Evolutionary conservation across 2,329 filamentous ascomycete species (phyloP).

Genomic region (Didymella arachidicola): DNA sequence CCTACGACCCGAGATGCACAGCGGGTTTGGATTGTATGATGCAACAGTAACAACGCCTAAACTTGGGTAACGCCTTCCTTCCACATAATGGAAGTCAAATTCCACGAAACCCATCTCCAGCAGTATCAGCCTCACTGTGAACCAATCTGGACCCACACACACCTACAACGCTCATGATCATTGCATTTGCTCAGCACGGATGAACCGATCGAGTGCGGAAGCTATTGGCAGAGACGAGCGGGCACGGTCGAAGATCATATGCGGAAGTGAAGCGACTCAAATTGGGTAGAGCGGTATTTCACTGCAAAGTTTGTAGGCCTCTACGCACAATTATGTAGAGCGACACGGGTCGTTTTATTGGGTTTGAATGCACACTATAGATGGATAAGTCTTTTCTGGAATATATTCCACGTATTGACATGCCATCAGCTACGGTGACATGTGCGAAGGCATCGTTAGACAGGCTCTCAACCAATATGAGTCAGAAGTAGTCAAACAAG

Average conservation of each 20-base stretch:
- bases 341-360: not conserved
- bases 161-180: slow-evolving; percentile 2
- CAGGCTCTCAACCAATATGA: not conserved
- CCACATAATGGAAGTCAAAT: not conserved
- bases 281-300: not conserved
- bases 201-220: slow-evolving; percentile 13
- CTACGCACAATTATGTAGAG: not conserved
- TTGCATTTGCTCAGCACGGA: slow-evolving; percentile 7
- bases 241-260: slow-evolving; percentile 1
- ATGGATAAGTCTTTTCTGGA: not conserved
- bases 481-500: not conserved
- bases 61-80: not conserved
- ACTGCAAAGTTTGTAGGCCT: not conserved
- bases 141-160: not conserved
- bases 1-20: not conserved
- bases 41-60: not conserved
- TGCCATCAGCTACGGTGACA: not conserved
- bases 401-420: not conserved
- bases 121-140: not conserved
- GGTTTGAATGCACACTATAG: not conserved
- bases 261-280: slow-evolving; percentile 1
- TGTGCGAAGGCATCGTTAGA: not conserved
- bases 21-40: not conserved
- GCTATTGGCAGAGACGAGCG: slow-evolving; percentile 7
- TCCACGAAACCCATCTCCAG: not conserved